These are phyloP conservation scores for Phanerodontia chrysosporium DNA, from an alignment of 768 basidiomycete genomes.

Conservation along the genomic window DNA sequence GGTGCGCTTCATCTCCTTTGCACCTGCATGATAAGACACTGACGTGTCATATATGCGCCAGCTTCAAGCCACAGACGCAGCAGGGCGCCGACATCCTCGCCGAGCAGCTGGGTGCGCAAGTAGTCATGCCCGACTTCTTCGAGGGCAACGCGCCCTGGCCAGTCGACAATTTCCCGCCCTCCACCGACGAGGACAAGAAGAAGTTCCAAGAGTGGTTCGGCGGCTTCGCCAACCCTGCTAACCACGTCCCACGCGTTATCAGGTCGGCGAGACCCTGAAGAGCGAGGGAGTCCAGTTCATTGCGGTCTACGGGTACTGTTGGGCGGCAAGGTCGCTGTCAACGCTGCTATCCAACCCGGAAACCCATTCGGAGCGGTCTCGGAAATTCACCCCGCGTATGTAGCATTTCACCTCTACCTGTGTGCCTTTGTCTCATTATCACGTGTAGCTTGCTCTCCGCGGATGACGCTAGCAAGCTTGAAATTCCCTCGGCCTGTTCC, in stretches of 20 bases:
- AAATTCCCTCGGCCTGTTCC: conserved; percentile 53
- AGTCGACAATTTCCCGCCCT: conserved; percentile 47
- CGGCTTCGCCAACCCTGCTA: conserved; percentile 41
- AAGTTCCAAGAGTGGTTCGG: conserved; percentile 57
- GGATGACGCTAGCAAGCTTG: conserved; percentile 46
- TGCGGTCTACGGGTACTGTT: conserved; percentile 54
- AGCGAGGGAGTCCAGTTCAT: conserved; percentile 39
- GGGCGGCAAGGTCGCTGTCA: conserved; percentile 51
- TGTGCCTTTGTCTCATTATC: neutral
- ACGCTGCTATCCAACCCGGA: conserved; percentile 31
- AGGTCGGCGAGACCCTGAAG: conserved; percentile 40
- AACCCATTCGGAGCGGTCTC: conserved; percentile 47
- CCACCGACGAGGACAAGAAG: conserved; percentile 46
- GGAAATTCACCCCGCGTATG: conserved; percentile 57
- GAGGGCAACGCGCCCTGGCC: conserved; percentile 48
- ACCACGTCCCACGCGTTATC: conserved; percentile 36
- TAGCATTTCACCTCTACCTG: neutral
- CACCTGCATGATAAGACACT: neutral
- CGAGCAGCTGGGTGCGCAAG: conserved; percentile 43
- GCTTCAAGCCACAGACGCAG: conserved; percentile 59
- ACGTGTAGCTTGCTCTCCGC: conserved; percentile 43
- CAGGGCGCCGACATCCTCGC: conserved; percentile 65
- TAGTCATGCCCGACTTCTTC: conserved; percentile 69
- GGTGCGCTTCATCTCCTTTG: conserved; percentile 29
- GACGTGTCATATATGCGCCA: conserved; percentile 14